phyloP scores from a whole-genome alignment of 1,284 basidiomycete genomes.

The Naganishia cerealis region DNA sequence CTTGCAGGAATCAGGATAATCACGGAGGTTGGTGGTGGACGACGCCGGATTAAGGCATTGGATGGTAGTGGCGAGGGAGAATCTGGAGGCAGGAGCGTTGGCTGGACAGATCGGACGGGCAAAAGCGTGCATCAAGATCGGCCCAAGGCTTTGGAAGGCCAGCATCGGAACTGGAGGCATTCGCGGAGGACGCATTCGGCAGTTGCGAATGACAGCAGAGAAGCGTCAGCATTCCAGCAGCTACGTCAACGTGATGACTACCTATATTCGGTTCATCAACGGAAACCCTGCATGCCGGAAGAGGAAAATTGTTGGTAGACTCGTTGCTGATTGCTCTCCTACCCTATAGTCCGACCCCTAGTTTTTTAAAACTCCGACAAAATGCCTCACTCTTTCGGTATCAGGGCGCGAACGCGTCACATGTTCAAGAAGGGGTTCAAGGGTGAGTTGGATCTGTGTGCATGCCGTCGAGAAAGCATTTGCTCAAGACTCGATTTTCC shows the following conservation, averaged over 20 bases:
- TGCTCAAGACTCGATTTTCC: constrained; percentile 17
- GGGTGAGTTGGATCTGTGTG: constrained; percentile 59
- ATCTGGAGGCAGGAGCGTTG: not conserved
- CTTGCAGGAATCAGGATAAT: constrained; percentile 1
- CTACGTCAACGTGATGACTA: too few relatives aligned
- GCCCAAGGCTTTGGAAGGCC: not conserved
- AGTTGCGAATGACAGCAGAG: not conserved
- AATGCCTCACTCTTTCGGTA: constrained; percentile 99
- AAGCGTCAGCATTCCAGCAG: too few relatives aligned
- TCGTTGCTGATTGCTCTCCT: constrained; percentile 5
- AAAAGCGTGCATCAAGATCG: not conserved
- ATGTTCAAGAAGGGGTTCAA: constrained; percentile 99
- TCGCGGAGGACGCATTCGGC: not conserved
- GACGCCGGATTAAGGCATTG: not conserved
- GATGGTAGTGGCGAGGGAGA: not conserved
- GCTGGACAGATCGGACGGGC: not conserved
- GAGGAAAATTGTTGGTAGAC: not conserved
- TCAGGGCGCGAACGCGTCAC: constrained; percentile 98
- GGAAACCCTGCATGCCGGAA: not conserved
- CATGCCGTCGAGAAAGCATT: constrained; percentile 15
- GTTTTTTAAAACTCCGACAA: constrained; percentile 49
- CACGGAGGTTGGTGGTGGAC: constrained; percentile 3
- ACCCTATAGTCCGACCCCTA: constrained; percentile 26
- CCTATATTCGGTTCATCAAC: too few relatives aligned
- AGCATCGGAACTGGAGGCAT: not conserved